Percentiles rank a stretch among this genome's conserved stretches.
Conservation (phyloP, 495 filamentous ascomycete species). For the Chlorociboria aeruginascens region DNA sequence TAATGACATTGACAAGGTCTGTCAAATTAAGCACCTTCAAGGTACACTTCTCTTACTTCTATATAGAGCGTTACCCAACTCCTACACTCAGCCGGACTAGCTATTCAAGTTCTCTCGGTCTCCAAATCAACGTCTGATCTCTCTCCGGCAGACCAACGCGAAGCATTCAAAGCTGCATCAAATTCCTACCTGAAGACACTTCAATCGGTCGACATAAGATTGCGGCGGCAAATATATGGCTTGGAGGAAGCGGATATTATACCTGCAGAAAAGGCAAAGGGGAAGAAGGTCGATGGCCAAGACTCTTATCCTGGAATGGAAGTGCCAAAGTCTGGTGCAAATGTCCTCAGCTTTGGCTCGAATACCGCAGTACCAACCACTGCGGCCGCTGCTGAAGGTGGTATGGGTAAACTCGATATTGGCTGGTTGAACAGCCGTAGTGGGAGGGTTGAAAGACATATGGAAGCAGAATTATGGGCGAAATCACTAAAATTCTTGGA, state of each 20-base stretch:
- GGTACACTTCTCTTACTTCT: neutral
- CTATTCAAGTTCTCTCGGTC: constrained; percentile 57
- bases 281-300: constrained; percentile 5
- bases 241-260: constrained; percentile 69
- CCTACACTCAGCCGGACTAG: constrained; percentile 53
- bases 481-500: constrained; percentile 30
- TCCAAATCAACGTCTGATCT: constrained; percentile 21
- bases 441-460: constrained; percentile 61
- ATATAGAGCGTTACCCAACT: constrained; percentile 37
- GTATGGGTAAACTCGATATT: constrained; percentile 40
- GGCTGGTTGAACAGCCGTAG: constrained; percentile 77
- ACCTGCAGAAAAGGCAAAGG: constrained; percentile 26
- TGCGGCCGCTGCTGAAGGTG: neutral
- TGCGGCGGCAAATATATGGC: constrained; percentile 68
- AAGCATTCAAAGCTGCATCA: constrained; percentile 48
- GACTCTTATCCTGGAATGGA: neutral
- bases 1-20: constrained; percentile 60
- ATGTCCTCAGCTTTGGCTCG: neutral
- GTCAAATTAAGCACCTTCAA: neutral
- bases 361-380: neutral
- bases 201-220: constrained; percentile 53
- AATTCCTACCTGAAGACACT: constrained; percentile 58
- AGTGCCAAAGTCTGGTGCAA: neutral
- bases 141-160: constrained; percentile 35
- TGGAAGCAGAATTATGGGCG: constrained; percentile 68